Evolutionary conservation across 495 filamentous ascomycete genomes (phyloP), one percentile per base, ranked within the genome.

Genomic region (Bombardia bombarda): DNA sequence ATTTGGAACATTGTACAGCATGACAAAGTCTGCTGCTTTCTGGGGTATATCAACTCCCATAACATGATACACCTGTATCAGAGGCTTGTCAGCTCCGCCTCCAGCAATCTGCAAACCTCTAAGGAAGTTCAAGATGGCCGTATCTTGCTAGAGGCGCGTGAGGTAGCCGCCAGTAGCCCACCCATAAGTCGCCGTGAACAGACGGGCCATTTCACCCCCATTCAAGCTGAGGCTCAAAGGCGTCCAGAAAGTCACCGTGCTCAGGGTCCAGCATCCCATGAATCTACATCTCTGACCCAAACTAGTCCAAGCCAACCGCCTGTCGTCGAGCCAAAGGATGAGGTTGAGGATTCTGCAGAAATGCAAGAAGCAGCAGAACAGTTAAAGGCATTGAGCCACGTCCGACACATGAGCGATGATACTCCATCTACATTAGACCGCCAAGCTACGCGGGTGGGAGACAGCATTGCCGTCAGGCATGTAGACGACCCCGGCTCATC

Each of bases 331-430:
- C 49, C 50, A 24, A 74, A 75, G 46, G 64, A 70, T 19, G 70
- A 75, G 9, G 72, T 71, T 10, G 73, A 77, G 50, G 74, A 77
- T 38, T 71, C 73, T 9, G 72, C 68, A 13, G 74, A 78, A 55
- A 77, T 78, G 72, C 68, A 75, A 32, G 72, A 77, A 54, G 74
- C 74, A 32, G 74, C 74, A 9, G 72, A 75, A 46, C 74, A 77
- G 53, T 63, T 78, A 21, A 77, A 77, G 47, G 72, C 72, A 21
- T 47, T 78, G n/a, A 77, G 73, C 42, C 73, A 78, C 45, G 70
- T 76, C 26, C 63, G 74, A 17, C 70, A 67, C 40, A 42, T 65
- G 17, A 68, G 67, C 39, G 69, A 68, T 28, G 72, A 72, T 8
- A 51, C 51, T 2, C 43, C 49, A 31, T 36, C 65, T 32, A 53